phyloP scores from a whole-genome alignment of 1,284 basidiomycete genomes.

The Cryptococcus depauperatus region DNA sequence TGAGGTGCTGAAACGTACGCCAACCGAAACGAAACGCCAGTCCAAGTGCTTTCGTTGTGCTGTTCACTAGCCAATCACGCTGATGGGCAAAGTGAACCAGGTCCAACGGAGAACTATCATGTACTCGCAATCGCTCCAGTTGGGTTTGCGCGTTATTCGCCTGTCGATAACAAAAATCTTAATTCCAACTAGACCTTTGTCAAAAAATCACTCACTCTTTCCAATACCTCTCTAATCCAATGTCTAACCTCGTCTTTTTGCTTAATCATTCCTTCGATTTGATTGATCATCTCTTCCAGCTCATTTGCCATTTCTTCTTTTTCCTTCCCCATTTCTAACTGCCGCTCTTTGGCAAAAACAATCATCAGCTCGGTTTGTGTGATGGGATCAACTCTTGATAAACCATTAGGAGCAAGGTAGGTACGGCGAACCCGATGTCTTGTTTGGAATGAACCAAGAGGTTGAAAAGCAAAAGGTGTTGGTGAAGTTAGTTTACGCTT shows the following conservation, averaged over 20 bases:
- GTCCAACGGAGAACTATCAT: constrained; percentile 3
- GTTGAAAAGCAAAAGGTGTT: constrained; percentile 10
- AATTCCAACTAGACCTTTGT: background rate
- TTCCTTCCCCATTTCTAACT: constrained; percentile 7
- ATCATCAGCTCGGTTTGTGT: constrained; percentile 9
- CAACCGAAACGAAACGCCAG: background rate
- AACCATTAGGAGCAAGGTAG: constrained; percentile 23
- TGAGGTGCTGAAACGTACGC: background rate
- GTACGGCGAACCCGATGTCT: constrained; percentile 25
- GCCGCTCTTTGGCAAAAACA: constrained; percentile 1
- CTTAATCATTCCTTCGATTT: constrained; percentile 12
- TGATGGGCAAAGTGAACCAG: background rate
- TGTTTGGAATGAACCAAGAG: constrained; percentile 6
- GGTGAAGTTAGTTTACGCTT: constrained; percentile 9
- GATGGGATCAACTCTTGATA: constrained; percentile 22
- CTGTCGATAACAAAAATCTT: background rate
- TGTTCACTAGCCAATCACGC: constrained; percentile 9
- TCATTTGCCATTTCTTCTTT: constrained; percentile 7
- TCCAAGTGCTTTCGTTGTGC: background rate
- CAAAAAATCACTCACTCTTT: constrained; percentile 4
- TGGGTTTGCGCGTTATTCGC: background rate
- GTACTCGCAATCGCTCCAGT: constrained; percentile 7
- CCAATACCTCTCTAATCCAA: constrained; percentile 8
- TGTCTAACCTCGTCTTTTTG: constrained; percentile 10
- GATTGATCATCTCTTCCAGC: constrained; percentile 10